phyloP scores from a whole-genome alignment of 495 filamentous ascomycete genomes.

The Aspergillus wentii region DNA sequence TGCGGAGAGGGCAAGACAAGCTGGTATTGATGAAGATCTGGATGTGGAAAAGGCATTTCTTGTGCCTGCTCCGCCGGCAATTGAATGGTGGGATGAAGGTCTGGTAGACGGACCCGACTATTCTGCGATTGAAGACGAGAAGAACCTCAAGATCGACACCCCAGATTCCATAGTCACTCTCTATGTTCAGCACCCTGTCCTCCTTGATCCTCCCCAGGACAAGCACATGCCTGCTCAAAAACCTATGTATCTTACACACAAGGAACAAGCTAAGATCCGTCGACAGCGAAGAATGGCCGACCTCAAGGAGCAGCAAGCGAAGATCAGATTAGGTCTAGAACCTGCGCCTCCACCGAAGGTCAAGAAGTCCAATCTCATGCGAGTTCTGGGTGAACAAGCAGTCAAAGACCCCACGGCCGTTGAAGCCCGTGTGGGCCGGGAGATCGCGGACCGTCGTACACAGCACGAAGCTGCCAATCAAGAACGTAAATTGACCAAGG shows the following conservation, averaged over 20 bases:
- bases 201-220: slow-evolving; percentile 85
- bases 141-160: slow-evolving; percentile 68
- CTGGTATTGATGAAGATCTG: slow-evolving; percentile 84
- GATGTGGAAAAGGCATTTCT: slow-evolving; percentile 85
- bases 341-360: slow-evolving; percentile 90
- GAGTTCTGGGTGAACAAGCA: slow-evolving; percentile 92
- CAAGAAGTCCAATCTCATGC: slow-evolving; percentile 94
- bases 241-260: slow-evolving; percentile 86
- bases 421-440: slow-evolving; percentile 84
- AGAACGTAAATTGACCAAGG: slow-evolving; percentile 85
- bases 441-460: slow-evolving; percentile 79
- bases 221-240: slow-evolving; percentile 73
- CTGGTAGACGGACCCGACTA: slow-evolving; percentile 73
- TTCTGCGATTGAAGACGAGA: slow-evolving; percentile 55
- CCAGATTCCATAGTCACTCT: slow-evolving; percentile 79
- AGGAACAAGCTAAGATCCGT: slow-evolving; percentile 87
- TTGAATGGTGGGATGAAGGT: slow-evolving; percentile 98
- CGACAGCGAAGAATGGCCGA: slow-evolving; percentile 87
- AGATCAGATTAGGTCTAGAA: slow-evolving; percentile 84
- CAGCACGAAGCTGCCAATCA: slow-evolving; percentile 77
- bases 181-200: slow-evolving; percentile 92
- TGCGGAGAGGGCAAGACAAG: slow-evolving; percentile 76
- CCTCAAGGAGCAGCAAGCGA: slow-evolving; percentile 92
- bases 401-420: slow-evolving; percentile 97
- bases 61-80: slow-evolving; percentile 73